These are phyloP conservation scores for Serpula lacrymans DNA, from an alignment of 768 basidiomycete genomes.

Conservation along the genomic window DNA sequence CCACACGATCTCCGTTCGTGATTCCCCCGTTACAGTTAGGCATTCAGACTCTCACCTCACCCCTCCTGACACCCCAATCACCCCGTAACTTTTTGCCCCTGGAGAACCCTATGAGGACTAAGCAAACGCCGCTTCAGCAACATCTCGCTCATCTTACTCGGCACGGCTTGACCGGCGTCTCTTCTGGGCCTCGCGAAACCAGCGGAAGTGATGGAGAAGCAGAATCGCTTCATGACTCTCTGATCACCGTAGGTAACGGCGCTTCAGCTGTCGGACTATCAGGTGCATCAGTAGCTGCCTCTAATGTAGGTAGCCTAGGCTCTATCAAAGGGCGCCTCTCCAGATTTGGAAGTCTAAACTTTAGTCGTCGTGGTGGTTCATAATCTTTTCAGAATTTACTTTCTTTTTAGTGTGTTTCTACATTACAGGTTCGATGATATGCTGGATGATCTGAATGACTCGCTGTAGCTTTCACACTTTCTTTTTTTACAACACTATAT, in stretches of 20 bases:
- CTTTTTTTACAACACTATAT: no score
- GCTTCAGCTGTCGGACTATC: constrained; percentile 35
- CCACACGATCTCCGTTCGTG: constrained; percentile 39
- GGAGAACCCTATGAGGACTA: constrained; percentile 26
- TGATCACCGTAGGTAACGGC: constrained; percentile 66
- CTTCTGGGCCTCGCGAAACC: constrained; percentile 69
- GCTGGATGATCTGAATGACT: no score
- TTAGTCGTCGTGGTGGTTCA: constrained; percentile 47
- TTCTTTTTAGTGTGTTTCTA: constrained; percentile 11
- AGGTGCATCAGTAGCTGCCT: constrained; percentile 57
- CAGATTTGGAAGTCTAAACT: constrained; percentile 71
- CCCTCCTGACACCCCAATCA: constrained; percentile 40
- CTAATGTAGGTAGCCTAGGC: constrained; percentile 61
- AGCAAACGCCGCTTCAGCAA: constrained; percentile 74
- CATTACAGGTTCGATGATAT: background rate
- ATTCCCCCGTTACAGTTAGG: constrained; percentile 55
- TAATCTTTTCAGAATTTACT: constrained; percentile 9
- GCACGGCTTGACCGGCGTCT: constrained; percentile 79
- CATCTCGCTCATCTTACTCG: constrained; percentile 79
- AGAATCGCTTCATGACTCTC: constrained; percentile 69
- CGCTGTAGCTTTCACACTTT: no score
- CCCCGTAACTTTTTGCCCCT: constrained; percentile 12
- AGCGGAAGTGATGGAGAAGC: constrained; percentile 35
- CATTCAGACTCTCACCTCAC: constrained; percentile 40
- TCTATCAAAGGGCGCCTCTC: constrained; percentile 74